Percentiles rank a stretch among this genome's conserved stretches.
phyloP scores from a whole-genome alignment of 331 rosid species.

The Phaseolus coccineus region DNA sequence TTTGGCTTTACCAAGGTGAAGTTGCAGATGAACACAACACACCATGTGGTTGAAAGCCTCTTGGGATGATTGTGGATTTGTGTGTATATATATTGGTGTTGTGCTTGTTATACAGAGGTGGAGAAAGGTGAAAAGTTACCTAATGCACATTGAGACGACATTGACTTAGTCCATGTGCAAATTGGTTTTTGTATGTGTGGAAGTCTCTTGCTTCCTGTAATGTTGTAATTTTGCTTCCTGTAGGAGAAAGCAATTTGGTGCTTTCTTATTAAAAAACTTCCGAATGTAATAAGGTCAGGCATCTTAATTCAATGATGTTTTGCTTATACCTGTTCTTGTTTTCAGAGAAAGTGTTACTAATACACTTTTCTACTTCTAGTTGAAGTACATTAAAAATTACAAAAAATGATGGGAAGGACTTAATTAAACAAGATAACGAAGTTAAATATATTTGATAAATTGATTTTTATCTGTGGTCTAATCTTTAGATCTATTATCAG shows the following conservation, averaged over 20 bases:
- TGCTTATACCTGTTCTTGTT: slow-evolving; percentile 2
- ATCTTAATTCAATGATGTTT: slow-evolving; percentile 18
- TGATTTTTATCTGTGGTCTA: too few relatives aligned
- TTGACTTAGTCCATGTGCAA: slow-evolving; percentile 70
- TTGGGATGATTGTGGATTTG: slow-evolving; percentile 57
- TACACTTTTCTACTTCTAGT: background rate
- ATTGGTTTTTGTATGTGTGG: slow-evolving; percentile 49
- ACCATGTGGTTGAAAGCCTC: slow-evolving; percentile 61
- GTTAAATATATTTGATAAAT: too few relatives aligned
- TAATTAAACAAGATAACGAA: background rate
- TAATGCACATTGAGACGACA: slow-evolving; percentile 65
- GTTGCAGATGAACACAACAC: slow-evolving; percentile 83
- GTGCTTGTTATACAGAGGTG: slow-evolving; percentile 49
- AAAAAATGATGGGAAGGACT: background rate
- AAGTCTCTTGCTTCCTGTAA: slow-evolving; percentile 67
- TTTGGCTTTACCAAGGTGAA: slow-evolving; percentile 79
- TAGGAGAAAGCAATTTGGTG: slow-evolving; percentile 38
- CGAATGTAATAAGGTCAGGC: slow-evolving; percentile 40
- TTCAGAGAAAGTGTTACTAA: background rate
- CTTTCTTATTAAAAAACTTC: slow-evolving; percentile 46
- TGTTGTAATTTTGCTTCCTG: slow-evolving; percentile 28
- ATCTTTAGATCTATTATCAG: too few relatives aligned
- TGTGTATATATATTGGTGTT: slow-evolving; percentile 49
- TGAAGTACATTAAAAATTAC: background rate
- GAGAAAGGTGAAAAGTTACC: slow-evolving; percentile 41